Evolutionary conservation across 345 rosid genomes (phyloP).

Genomic region (Salix brachista): DNA sequence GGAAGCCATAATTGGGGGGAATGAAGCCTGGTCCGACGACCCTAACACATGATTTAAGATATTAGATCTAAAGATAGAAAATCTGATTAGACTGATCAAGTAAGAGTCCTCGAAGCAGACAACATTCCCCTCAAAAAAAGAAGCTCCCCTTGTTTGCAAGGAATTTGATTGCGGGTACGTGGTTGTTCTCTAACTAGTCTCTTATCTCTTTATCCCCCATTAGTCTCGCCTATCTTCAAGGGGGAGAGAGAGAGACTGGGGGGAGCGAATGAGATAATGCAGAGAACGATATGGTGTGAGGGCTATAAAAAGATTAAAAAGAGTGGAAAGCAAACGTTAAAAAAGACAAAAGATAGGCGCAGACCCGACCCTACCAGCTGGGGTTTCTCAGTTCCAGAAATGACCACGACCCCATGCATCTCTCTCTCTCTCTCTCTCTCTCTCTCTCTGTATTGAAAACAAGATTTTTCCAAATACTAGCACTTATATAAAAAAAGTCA

Average conservation of each 20-base stretch:
- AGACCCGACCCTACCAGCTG: constrained; percentile 41
- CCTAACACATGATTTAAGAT: constrained; percentile 24
- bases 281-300: constrained; percentile 32
- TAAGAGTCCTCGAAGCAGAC: constrained; percentile 88
- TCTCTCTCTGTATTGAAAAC: neutral
- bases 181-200: neutral
- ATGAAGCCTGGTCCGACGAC: constrained; percentile 99
- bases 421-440: constrained; percentile 10
- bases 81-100: constrained; percentile 14
- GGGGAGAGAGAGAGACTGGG: constrained; percentile 36
- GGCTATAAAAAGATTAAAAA: constrained; percentile 34
- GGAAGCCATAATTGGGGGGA: constrained; percentile 82
- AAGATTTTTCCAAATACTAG: too few relatives aligned
- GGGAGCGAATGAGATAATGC: constrained; percentile 30
- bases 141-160: constrained; percentile 26
- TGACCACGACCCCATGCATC: constrained; percentile 63
- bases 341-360: constrained; percentile 48
- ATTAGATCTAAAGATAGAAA: constrained; percentile 18
- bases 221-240: constrained; percentile 61
- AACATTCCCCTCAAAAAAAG: constrained; percentile 84
- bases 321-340: constrained; percentile 33
- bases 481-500: too few relatives aligned
- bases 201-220: constrained; percentile 42
- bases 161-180: neutral
- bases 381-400: constrained; percentile 48